Percentiles rank a stretch among this genome's conserved stretches.
Evolutionary conservation across 768 basidiomycete genomes (phyloP).

Genomic region (Botryobasidium botryosum): DNA sequence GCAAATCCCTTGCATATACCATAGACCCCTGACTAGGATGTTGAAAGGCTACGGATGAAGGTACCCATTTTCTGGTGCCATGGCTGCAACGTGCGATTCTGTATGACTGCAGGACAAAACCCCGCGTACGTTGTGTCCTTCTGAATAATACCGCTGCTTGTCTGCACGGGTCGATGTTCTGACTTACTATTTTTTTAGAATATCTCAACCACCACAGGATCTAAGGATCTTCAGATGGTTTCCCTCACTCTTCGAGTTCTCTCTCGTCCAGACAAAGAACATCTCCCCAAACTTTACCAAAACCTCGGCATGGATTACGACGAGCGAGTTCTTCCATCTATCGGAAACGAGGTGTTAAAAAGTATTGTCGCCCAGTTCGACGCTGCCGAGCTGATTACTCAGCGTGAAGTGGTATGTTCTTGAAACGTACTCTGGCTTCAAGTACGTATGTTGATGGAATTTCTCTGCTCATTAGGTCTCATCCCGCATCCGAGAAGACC

Average conservation of each 20-base stretch:
- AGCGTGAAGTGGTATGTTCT: slow-evolving; percentile 78
- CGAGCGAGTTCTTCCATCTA: slow-evolving; percentile 91
- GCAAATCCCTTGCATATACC: neutral
- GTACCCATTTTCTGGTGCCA: slow-evolving; percentile 90
- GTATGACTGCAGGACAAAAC: slow-evolving; percentile 96
- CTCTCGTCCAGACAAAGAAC: slow-evolving; percentile 76
- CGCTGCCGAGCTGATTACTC: slow-evolving; percentile 90
- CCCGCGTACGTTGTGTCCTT: slow-evolving; percentile 40
- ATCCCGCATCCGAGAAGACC: slow-evolving; percentile 78
- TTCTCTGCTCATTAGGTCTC: slow-evolving; percentile 41
- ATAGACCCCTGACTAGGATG: neutral
- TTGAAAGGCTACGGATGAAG: slow-evolving; percentile 70
- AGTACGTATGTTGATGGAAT: neutral
- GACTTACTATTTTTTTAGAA: slow-evolving; percentile 34
- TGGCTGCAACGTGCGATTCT: slow-evolving; percentile 93
- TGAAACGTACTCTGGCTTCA: neutral
- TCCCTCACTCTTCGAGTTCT: slow-evolving; percentile 91
- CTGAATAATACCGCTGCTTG: neutral
- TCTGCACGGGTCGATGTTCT: neutral
- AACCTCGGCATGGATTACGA: slow-evolving; percentile 91
- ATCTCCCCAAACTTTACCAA: slow-evolving; percentile 89
- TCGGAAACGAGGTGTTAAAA: slow-evolving; percentile 96
- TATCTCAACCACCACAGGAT: slow-evolving; percentile 96
- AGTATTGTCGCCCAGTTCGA: slow-evolving; percentile 98
- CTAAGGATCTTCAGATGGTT: slow-evolving; percentile 98